phyloP scores from a whole-genome alignment of 176 grass and related monocot genomes.

The Lolium multiflorum region DNA sequence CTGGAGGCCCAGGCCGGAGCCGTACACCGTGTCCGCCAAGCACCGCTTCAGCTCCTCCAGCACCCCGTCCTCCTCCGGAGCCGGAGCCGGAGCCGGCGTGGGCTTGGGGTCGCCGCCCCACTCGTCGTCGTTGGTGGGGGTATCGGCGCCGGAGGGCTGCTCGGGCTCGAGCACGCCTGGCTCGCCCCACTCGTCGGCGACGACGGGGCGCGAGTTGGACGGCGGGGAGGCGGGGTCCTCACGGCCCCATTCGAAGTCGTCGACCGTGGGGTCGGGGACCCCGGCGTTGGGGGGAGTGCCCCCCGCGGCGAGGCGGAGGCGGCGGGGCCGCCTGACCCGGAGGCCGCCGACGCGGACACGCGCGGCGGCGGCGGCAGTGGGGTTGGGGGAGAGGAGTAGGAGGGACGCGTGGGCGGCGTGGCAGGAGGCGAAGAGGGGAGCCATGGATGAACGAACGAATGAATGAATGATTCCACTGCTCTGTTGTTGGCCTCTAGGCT shows the following conservation, averaged over 20 bases:
- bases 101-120: conserved; percentile 46
- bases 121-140: conserved; percentile 70
- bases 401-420: conserved; percentile 44
- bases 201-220: conserved; percentile 31
- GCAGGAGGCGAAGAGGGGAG: conserved; percentile 52
- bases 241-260: conserved; percentile 83
- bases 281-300: conserved; percentile 9
- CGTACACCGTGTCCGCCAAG: conserved; percentile 80
- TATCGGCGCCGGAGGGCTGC: conserved; percentile 57
- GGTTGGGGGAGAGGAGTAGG: conserved; percentile 32
- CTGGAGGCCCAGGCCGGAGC: conserved; percentile 74
- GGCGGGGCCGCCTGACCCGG: conserved; percentile 1
- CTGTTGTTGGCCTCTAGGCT: not conserved
- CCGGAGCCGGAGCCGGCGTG: not conserved
- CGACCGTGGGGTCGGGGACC: conserved; percentile 49
- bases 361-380: conserved; percentile 1
- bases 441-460: conserved; percentile 44
- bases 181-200: conserved; percentile 86
- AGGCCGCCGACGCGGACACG: conserved; percentile 6
- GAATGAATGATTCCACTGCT: conserved; percentile 5
- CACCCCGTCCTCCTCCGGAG: conserved; percentile 35
- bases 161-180: conserved; percentile 52
- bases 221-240: conserved; percentile 25
- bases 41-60: conserved; percentile 78
- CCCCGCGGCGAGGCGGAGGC: not conserved